Conservation (phyloP, 208 protist genomes). For the Acanthamoeba castellanii region DNA sequence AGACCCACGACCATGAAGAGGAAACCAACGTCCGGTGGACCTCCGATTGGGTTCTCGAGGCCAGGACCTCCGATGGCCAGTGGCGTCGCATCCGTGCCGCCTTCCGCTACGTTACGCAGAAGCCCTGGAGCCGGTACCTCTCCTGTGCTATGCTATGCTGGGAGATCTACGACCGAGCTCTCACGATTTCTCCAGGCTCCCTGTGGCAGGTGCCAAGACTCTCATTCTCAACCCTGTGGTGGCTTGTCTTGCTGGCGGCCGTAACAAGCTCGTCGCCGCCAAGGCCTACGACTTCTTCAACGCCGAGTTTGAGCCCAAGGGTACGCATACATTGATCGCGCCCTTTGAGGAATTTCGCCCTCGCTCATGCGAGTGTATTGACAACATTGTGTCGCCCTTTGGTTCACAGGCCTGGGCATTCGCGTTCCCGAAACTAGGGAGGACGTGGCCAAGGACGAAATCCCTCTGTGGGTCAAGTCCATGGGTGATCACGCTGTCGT, state of each 20-base stretch:
- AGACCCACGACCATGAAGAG: constrained; percentile 77
- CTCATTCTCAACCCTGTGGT: constrained; percentile 88
- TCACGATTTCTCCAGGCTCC: neutral
- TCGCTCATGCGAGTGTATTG: neutral
- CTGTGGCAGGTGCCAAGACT: constrained; percentile 76
- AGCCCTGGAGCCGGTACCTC: constrained; percentile 86
- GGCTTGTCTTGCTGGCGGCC: constrained; percentile 88
- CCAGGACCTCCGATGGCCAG: constrained; percentile 68
- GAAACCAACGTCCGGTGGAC: constrained; percentile 75
- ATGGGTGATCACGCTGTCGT: constrained; percentile 88
- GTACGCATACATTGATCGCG: neutral
- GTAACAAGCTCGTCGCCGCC: constrained; percentile 88
- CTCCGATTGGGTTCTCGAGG: constrained; percentile 57
- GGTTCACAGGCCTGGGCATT: constrained; percentile 75
- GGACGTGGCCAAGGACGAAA: constrained; percentile 81
- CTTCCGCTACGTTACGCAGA: constrained; percentile 90
- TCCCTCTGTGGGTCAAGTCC: constrained; percentile 83
- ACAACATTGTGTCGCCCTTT: neutral
- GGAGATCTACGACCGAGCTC: neutral
- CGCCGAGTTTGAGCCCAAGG: constrained; percentile 71
- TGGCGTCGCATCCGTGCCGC: constrained; percentile 82
- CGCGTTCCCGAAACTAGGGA: constrained; percentile 82
- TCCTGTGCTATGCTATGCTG: neutral
- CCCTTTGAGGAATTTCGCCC: neutral
- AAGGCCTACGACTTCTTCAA: constrained; percentile 90